phyloP scores from a whole-genome alignment of 441 rosid genomes.

The Eugenia klotzschiana region DNA sequence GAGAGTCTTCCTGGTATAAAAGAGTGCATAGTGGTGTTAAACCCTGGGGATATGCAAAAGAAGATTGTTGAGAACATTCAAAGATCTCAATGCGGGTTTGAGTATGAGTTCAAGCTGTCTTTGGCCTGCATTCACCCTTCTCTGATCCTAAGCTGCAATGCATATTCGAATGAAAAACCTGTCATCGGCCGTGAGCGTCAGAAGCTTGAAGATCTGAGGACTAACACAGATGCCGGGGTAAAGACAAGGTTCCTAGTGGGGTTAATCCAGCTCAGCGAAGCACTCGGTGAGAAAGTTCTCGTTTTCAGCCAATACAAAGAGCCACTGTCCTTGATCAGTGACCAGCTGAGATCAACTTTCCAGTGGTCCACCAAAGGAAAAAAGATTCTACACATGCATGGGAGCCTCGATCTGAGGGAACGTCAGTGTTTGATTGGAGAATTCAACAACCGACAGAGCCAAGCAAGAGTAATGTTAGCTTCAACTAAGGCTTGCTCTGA shows the following conservation, averaged over 20 bases:
- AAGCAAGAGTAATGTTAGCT: conserved; percentile 47
- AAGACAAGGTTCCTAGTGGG: conserved; percentile 45
- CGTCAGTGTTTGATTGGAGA: conserved; percentile 30
- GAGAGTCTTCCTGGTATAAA: conserved; percentile 55
- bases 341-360: conserved; percentile 21
- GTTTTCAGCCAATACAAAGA: conserved; percentile 44
- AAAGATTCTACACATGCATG: conserved; percentile 40
- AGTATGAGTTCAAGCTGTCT: conserved; percentile 21
- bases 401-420: conserved; percentile 15
- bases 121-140: conserved; percentile 53
- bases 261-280: conserved; percentile 24
- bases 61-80: conserved; percentile 19
- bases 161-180: background rate
- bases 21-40: conserved; percentile 38
- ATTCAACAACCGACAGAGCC: conserved; percentile 32
- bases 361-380: conserved; percentile 24
- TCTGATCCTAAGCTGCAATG: conserved; percentile 11
- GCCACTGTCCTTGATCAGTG: conserved; percentile 28
- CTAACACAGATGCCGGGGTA: conserved; percentile 28
- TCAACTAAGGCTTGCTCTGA: conserved; percentile 57
- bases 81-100: conserved; percentile 8
- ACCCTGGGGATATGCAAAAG: conserved; percentile 30
- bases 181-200: background rate
- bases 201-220: conserved; percentile 7
- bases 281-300: conserved; percentile 40